These are phyloP conservation scores for Cercis canadensis DNA, from an alignment of 306 rosid genomes.

Conservation along the genomic window DNA sequence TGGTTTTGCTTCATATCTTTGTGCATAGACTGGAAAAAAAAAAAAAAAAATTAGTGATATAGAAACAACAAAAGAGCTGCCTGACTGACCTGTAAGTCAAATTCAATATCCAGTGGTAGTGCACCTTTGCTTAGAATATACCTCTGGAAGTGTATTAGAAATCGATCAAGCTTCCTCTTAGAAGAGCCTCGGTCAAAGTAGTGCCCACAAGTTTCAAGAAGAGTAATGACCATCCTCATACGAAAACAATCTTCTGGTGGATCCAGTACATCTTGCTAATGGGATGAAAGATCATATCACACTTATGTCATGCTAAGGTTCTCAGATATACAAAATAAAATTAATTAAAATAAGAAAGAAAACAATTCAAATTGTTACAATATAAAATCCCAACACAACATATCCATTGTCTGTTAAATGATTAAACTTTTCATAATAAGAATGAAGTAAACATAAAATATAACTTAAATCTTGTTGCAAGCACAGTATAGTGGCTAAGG, in stretches of 20 bases:
- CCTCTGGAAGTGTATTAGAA: conserved; percentile 81
- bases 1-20: neutral
- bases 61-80: conserved; percentile 14
- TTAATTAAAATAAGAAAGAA: conserved; percentile 1
- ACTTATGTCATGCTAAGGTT: conserved; percentile 38
- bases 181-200: conserved; percentile 99
- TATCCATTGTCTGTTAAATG: neutral
- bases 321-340: conserved; percentile 14
- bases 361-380: neutral
- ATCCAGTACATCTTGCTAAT: conserved; percentile 86
- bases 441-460: neutral
- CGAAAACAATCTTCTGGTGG: conserved; percentile 99
- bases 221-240: conserved; percentile 89
- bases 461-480: neutral
- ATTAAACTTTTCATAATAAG: neutral
- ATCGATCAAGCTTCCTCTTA: conserved; percentile 94
- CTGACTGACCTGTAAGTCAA: conserved; percentile 87
- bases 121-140: conserved; percentile 92
- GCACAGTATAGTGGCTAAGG: neutral
- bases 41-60: neutral
- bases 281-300: conserved; percentile 36
- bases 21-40: neutral
- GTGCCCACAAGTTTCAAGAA: conserved; percentile 98
- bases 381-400: conserved; percentile 5
- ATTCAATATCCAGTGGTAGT: conserved; percentile 88